These are phyloP conservation scores for Furcasterigmium furcatum DNA, from an alignment of 2,329 filamentous ascomycete species.

Conservation along the genomic window DNA sequence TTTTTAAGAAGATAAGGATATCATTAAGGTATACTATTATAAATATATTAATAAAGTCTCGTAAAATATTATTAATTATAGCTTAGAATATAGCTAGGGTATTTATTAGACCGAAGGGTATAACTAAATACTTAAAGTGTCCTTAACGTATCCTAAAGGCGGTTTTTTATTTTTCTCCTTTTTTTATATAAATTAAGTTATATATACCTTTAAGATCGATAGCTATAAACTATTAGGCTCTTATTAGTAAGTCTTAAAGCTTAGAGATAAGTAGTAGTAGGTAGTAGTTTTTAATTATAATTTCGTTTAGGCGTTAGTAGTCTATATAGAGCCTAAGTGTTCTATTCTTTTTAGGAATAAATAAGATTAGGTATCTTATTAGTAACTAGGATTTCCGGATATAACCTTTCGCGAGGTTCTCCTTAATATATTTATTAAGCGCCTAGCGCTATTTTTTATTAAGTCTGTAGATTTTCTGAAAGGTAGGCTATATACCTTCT, in stretches of 20 bases:
- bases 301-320: constrained; percentile 16
- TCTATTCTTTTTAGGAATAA: constrained; percentile 24
- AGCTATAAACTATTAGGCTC: constrained; percentile 19
- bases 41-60: no score
- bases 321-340: constrained; percentile 26
- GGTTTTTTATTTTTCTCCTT: neutral
- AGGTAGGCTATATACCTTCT: neutral
- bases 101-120: no score
- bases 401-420: no score
- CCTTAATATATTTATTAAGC: constrained; percentile 19
- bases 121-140: no score
- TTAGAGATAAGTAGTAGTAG: constrained; percentile 26
- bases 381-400: no score
- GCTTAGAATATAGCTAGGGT: no score
- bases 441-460: constrained; percentile 12
- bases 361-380: no score
- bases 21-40: no score
- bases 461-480: neutral
- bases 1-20: neutral
- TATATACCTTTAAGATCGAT: constrained; percentile 23
- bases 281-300: constrained; percentile 10
- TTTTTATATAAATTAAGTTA: constrained; percentile 10
- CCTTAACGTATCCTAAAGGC: no score
- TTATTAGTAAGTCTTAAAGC: no score
- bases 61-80: no score